Conservation (phyloP, 768 basidiomycete species). For the Chlorophyllum brunneum region DNA sequence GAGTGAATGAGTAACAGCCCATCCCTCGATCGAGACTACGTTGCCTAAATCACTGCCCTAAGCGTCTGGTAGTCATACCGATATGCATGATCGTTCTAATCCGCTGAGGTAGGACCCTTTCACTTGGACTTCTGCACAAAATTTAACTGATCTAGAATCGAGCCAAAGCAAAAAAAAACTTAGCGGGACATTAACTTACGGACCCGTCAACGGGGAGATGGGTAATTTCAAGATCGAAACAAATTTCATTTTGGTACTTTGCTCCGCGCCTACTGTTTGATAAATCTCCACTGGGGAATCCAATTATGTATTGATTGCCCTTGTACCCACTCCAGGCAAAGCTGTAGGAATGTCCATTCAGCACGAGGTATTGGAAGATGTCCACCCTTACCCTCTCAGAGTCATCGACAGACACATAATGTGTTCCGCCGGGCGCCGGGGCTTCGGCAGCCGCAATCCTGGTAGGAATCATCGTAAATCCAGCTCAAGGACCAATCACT, state of each 20-base stretch:
- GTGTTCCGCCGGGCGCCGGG: neutral
- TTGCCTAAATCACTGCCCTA: too few relatives aligned
- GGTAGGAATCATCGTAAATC: neutral
- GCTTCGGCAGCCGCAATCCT: constrained; percentile 2
- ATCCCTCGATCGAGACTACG: too few relatives aligned
- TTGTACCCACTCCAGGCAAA: constrained; percentile 1
- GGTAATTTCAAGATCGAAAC: neutral
- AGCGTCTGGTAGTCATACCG: too few relatives aligned
- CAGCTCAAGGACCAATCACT: neutral
- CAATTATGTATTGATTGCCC: neutral
- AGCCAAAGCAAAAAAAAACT: neutral
- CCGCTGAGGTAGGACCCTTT: too few relatives aligned
- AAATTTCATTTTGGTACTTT: neutral
- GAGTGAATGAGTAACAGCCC: too few relatives aligned
- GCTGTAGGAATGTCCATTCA: neutral
- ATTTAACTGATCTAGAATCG: too few relatives aligned
- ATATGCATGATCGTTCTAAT: too few relatives aligned
- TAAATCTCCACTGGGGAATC: constrained; percentile 10
- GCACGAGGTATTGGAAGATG: neutral
- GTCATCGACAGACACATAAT: neutral
- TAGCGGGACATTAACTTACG: too few relatives aligned
- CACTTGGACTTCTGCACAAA: too few relatives aligned
- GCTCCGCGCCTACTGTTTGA: constrained; percentile 1
- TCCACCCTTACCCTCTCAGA: neutral
- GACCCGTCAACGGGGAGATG: too few relatives aligned